phyloP scores from a whole-genome alignment of 768 basidiomycete genomes.

The Suillus subalutaceus region DNA sequence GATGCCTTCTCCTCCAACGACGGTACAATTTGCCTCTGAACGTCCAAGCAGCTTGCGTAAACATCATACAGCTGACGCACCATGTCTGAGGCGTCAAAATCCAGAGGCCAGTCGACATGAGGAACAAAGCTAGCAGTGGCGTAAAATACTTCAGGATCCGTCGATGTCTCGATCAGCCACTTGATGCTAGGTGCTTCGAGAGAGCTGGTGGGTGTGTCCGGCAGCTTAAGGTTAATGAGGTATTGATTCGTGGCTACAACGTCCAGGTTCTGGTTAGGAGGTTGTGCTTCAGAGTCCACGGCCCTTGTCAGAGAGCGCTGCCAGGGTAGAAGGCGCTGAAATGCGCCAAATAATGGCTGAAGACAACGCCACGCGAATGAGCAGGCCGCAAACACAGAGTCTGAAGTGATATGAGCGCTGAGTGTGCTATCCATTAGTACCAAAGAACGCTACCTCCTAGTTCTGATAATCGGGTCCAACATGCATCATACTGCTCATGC shows the following conservation, averaged over 20 bases:
- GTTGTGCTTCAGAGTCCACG: not conserved
- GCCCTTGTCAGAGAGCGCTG: no score
- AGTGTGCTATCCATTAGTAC: not conserved
- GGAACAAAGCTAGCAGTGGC: not conserved
- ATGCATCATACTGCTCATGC: no score
- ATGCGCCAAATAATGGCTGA: not conserved
- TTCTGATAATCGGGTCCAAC: no score
- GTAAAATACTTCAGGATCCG: constrained; percentile 14
- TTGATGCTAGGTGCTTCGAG: not conserved
- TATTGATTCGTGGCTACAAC: not conserved
- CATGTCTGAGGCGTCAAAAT: not conserved
- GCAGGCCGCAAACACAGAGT: not conserved
- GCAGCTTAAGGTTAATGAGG: not conserved
- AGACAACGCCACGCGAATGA: not conserved
- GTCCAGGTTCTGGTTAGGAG: not conserved
- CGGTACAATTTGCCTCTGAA: not conserved
- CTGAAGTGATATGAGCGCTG: not conserved
- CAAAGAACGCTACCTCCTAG: not conserved
- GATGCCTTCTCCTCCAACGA: not conserved
- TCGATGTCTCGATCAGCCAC: constrained; percentile 15
- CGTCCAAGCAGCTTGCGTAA: not conserved
- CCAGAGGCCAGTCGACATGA: not conserved
- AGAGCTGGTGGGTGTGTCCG: not conserved
- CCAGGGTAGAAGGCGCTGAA: no score
- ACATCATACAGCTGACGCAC: not conserved